These are phyloP conservation scores for Oxyria digyna DNA, from an alignment of 148 eudicot genomes.

Conservation along the genomic window DNA sequence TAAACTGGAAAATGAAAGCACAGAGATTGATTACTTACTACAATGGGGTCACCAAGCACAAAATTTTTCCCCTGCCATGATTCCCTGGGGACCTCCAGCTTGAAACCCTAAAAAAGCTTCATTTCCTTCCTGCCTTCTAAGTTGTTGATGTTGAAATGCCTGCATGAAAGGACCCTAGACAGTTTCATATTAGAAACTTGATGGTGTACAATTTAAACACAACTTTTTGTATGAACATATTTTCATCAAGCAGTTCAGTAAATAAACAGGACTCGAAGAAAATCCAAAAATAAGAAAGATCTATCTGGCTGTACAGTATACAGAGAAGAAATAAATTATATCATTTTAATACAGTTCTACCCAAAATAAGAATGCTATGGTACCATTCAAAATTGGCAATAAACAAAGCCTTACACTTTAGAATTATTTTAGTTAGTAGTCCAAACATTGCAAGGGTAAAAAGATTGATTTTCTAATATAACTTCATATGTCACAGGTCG, in stretches of 20 bases:
- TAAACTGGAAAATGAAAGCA: too few relatives aligned
- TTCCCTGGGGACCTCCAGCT: constrained; percentile 25
- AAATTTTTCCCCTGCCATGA: constrained; percentile 51
- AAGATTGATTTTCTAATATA: not conserved
- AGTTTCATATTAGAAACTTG: not conserved
- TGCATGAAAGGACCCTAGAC: constrained; percentile 18
- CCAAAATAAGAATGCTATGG: not conserved
- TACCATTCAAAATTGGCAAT: not conserved
- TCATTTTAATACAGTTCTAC: not conserved
- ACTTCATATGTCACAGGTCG: not conserved
- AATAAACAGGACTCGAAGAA: not conserved
- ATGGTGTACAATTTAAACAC: not conserved
- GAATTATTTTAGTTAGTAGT: not conserved
- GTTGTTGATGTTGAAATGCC: constrained; percentile 64
- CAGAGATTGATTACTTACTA: too few relatives aligned
- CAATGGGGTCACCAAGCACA: too few relatives aligned
- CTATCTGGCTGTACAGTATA: not conserved
- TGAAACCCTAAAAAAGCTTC: constrained; percentile 58
- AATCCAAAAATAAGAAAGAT: not conserved
- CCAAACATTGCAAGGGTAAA: not conserved
- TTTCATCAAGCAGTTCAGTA: not conserved
- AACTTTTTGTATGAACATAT: not conserved
- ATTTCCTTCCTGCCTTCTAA: constrained; percentile 68
- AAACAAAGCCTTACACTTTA: not conserved
- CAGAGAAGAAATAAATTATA: not conserved